These are phyloP conservation scores for Eurotiales sp. DNA, from an alignment of 2,329 filamentous ascomycete genomes.

Conservation along the genomic window DNA sequence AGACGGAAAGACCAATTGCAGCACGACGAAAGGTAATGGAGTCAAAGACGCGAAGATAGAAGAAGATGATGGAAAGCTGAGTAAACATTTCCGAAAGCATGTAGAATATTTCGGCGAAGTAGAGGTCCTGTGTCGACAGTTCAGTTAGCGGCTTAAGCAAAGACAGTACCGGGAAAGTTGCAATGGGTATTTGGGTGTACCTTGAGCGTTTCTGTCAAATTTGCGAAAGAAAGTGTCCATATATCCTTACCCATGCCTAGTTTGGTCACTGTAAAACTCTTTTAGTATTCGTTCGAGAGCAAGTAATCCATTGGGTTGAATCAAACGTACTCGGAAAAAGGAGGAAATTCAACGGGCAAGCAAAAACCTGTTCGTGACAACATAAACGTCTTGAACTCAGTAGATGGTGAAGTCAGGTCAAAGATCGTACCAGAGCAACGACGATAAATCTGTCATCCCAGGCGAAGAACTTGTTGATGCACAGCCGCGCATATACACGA, in stretches of 20 bases:
- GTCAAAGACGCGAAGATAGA: constrained; percentile 56
- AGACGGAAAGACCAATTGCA: constrained; percentile 43
- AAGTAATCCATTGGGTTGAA: neutral
- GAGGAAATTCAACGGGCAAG: constrained; percentile 12
- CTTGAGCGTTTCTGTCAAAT: constrained; percentile 32
- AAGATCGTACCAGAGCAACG: constrained; percentile 7
- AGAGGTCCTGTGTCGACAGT: constrained; percentile 13
- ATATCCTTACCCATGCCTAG: constrained; percentile 44
- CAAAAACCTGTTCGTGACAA: constrained; percentile 8
- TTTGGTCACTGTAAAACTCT: constrained; percentile 28
- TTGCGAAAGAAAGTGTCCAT: constrained; percentile 42
- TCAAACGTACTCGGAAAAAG: constrained; percentile 14
- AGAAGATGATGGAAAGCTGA: constrained; percentile 52
- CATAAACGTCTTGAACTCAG: neutral
- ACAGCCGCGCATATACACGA: constrained; percentile 11
- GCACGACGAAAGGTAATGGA: constrained; percentile 34
- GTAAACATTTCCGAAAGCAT: constrained; percentile 46
- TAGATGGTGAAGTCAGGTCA: neutral
- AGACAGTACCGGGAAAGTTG: neutral
- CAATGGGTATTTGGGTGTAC: no score
- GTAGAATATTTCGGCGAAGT: constrained; percentile 41
- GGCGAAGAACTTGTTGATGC: constrained; percentile 14
- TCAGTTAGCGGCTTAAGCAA: neutral
- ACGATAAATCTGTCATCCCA: constrained; percentile 15
- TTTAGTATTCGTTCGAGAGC: neutral